Base-by-base conservation (phyloP, 148 eudicot genomes). In the Arbutus unedo region DNA sequence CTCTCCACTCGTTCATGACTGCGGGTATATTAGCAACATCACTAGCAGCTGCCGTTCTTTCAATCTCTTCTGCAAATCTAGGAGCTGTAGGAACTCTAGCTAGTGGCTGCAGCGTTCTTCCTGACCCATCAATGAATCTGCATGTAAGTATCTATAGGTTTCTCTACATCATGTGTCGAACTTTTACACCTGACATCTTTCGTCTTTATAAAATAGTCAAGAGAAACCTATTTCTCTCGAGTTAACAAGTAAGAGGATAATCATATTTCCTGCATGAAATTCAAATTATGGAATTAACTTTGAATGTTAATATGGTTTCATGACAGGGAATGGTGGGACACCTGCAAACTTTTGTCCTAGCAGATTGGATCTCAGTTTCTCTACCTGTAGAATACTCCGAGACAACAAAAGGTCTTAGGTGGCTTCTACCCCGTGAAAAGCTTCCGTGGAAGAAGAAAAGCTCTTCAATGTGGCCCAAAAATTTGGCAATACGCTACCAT, bases 251-350 rank as follows among this genome's bases (percentile, higher is more conserved):
- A 23, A 25, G 10, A 25, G 71, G 41, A 10, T 23, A 38, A 41
- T 70, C 13, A 6, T 15, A 25, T 76, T 76, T 76, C 59, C 59
- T 77, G 66, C 66, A 56, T 6, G 66, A 18, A 19, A 15, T 77
- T 77, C 31, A 31, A 41, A 47, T 14, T 41, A 11, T 5, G 57
- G 48, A 53, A 38, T 31, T 77, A 11, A 7, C 54, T 15, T 38
- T 16, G n/a, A n/a, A 5, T 38, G 68, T 4, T 25, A 62, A 81
- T 16, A 19, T 48, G n/a, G 31, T 45, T 49, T 66, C n/a, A 53
- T 47, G 44, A 47, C 66, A 81, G 83, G 83, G 83, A 55, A 62
- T 81, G 77, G 64, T 81, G 50, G 83, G 83, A 81, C 83, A 81
- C 59, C 78, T 81, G 77, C 83, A 81, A 81, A 66, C 72, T 55